Base-by-base conservation (phyloP, 495 filamentous ascomycete species). In the Aspergillus funiculosus region DNA sequence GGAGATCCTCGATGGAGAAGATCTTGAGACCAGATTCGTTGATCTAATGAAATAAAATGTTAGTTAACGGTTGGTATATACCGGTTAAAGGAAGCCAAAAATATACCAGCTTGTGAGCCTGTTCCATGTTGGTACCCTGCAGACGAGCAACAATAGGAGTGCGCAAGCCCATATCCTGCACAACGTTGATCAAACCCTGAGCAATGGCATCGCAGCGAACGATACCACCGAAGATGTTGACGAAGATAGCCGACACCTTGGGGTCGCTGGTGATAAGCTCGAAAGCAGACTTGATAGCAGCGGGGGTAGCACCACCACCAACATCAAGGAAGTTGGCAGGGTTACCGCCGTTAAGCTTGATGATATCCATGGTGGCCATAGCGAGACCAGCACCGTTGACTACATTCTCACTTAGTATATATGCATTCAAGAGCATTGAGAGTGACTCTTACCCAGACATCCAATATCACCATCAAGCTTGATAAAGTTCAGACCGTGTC, bases 341-440 rank as follows among this genome's bases (percentile, higher is more conserved):
- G 60, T 77, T 76, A 40, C 92, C 92, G 60, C 92, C 92, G 73
- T 98, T 98, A 20, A 98, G 81, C 79, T 98, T 98, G 79, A 98
- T 98, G 72, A 98, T 97, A 69, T 98, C 92, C 92, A 98, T 98
- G 56, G 92, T 98, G 43, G 92, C 92, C 92, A 98, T 98, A 63
- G 92, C 92, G 46, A 98, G 85, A 74, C 92, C 92, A 54, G 92
- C 92, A 66, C 92, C 92, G 69, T 98, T 98, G 73, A 98, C 92
- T 65, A 30, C 1, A 45, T 8, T 24, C 5, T 11, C 11, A 9
- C 21, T 70, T 52, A 71, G 63, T 34, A 42, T 38, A 14, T 22
- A 13, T 6, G 24, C 27, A 20, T 14, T 4, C 6, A 14, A 31
- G 27, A n/a, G n/a, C 2, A 8, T 8, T 27, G 6, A 21, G 2